Percentiles rank a stretch among this genome's conserved stretches.
Conservation (phyloP, 2,329 filamentous ascomycete species). For the Sarocladium brachiariae region DNA sequence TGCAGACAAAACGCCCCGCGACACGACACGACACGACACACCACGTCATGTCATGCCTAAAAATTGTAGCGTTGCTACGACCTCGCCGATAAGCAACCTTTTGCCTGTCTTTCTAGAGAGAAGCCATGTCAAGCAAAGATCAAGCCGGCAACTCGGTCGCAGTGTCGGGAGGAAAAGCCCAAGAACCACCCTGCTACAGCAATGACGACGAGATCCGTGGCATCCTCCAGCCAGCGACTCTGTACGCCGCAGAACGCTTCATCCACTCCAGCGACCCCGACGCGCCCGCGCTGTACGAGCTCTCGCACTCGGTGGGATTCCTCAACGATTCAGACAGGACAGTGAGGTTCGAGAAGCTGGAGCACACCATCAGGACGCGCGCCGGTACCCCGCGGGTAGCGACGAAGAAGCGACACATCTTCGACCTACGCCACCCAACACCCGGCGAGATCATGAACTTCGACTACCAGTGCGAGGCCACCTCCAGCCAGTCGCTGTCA, state of each 20-base stretch:
- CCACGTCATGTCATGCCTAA: no score
- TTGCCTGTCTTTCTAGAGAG: no score
- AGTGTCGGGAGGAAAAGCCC: no score
- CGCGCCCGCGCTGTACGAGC: slow-evolving; percentile 27
- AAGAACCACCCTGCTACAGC: background rate
- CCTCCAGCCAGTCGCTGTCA: slow-evolving; percentile 21
- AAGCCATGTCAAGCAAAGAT: no score
- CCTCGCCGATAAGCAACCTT: no score
- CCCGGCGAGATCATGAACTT: slow-evolving; percentile 22
- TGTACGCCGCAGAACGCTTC: slow-evolving; percentile 27
- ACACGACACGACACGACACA: no score
- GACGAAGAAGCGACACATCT: slow-evolving; percentile 25
- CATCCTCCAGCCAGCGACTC: slow-evolving; percentile 23
- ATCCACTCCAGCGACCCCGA: slow-evolving; percentile 23
- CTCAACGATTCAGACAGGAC: slow-evolving; percentile 24
- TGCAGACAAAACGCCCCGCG: no score
- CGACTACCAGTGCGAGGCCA: slow-evolving; percentile 25
- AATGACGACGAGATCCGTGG: background rate
- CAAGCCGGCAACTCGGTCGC: no score
- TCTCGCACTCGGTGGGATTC: slow-evolving; percentile 27
- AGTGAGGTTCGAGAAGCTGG: slow-evolving; percentile 25
- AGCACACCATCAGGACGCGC: slow-evolving; percentile 19
- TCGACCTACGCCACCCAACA: slow-evolving; percentile 26
- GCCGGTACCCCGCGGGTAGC: slow-evolving; percentile 19
- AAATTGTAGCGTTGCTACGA: no score